Evolutionary conservation across 2,329 filamentous ascomycete genomes (phyloP).

Genomic region (Alternaria arbusti): DNA sequence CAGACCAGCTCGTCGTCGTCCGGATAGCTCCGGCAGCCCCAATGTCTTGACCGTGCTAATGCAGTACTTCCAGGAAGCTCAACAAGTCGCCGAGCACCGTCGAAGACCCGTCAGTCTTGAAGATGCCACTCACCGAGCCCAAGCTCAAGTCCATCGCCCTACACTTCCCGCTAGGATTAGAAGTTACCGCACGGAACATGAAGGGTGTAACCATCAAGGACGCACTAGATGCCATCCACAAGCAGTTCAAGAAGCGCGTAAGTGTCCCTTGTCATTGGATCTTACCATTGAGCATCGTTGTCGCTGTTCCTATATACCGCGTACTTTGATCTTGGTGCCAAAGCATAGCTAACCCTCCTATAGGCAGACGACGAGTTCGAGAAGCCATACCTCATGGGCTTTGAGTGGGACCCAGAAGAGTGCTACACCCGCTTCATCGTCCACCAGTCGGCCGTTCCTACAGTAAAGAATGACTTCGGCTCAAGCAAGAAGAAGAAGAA

Average conservation of each 20-base stretch:
- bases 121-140: slow-evolving; percentile 79
- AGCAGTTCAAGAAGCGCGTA: slow-evolving; percentile 96
- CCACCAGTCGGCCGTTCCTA: slow-evolving; percentile 74
- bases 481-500: slow-evolving; percentile 49
- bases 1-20: slow-evolving; percentile 8
- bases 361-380: slow-evolving; percentile 89
- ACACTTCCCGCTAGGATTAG: slow-evolving; percentile 84
- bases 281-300: background rate
- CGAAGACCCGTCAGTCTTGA: slow-evolving; percentile 84
- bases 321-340: background rate
- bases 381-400: slow-evolving; percentile 84
- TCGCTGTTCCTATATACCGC: background rate
- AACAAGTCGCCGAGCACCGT: slow-evolving; percentile 81
- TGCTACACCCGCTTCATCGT: slow-evolving; percentile 88
- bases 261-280: slow-evolving; percentile 36
- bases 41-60: slow-evolving; percentile 21
- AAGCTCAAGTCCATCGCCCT: slow-evolving; percentile 94
- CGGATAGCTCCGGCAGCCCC: slow-evolving; percentile 11
- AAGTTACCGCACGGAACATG: slow-evolving; percentile 87
- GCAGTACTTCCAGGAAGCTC: slow-evolving; percentile 73
- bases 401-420: slow-evolving; percentile 96
- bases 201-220: slow-evolving; percentile 98
- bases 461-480: slow-evolving; percentile 52
- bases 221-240: slow-evolving; percentile 92
- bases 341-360: slow-evolving; percentile 23